Evolutionary conservation across 371 early-diverging fungal genomes (phyloP).

Genomic region (Lichtheimia ramosa): DNA sequence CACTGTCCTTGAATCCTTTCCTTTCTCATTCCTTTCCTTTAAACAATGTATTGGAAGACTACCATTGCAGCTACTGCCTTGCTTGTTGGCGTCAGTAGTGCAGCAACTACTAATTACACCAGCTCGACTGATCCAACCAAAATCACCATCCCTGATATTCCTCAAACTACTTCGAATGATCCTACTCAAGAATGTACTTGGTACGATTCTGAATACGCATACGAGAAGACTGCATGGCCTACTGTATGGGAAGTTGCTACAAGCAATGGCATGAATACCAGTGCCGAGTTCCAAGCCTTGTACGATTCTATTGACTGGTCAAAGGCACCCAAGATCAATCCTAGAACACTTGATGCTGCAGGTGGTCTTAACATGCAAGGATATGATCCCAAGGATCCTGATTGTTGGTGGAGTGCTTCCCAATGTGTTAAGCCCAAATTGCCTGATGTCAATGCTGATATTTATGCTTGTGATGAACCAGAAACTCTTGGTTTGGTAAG

Average conservation of each 20-base stretch:
- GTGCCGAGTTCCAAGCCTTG: constrained; percentile 23
- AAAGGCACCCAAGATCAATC: constrained; percentile 39
- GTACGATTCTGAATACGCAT: constrained; percentile 14
- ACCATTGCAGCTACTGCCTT: constrained; percentile 10
- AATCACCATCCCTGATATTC: constrained; percentile 42
- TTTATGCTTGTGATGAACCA: constrained; percentile 39
- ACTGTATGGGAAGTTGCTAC: constrained; percentile 30
- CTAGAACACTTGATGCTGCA: constrained; percentile 12
- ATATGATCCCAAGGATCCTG: constrained; percentile 32
- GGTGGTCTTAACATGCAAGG: constrained; percentile 26
- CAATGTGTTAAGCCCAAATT: constrained; percentile 37
- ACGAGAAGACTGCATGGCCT: constrained; percentile 23
- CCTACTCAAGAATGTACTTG: constrained; percentile 18
- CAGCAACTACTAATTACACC: constrained; percentile 27
- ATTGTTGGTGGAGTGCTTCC: constrained; percentile 50
- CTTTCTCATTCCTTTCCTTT: constrained; percentile 5
- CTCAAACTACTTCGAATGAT: constrained; percentile 31
- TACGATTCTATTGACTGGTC: constrained; percentile 43
- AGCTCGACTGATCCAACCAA: constrained; percentile 23
- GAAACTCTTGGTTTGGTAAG: constrained; percentile 43
- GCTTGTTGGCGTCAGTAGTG: constrained; percentile 4
- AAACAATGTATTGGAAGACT: constrained; percentile 11
- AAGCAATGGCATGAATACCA: constrained; percentile 32
- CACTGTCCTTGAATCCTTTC: constrained; percentile 10
- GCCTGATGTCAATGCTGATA: constrained; percentile 34